Conservation (phyloP, 2,329 filamentous ascomycete species). For the Colletotrichum gloeosporioides region DNA sequence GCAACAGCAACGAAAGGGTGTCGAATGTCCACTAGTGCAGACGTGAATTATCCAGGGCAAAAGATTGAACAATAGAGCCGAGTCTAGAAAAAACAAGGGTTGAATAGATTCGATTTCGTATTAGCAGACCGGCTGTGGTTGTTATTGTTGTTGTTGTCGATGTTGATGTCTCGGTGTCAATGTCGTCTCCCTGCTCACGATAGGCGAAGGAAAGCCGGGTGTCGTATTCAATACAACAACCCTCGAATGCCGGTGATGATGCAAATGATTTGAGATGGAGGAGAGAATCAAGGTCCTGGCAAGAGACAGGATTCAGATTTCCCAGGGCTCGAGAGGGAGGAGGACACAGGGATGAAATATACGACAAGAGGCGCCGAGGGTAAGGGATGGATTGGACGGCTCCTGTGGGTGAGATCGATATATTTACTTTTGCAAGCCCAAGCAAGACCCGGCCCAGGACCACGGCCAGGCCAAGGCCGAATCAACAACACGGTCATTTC, state of each 20-base stretch:
- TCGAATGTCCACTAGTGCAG: not conserved
- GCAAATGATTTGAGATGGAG: not conserved
- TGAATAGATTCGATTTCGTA: not conserved
- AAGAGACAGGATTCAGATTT: not conserved
- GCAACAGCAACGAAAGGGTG: not conserved
- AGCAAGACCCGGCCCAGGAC: not conserved
- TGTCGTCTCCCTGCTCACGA: not conserved
- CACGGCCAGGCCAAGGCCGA: not conserved
- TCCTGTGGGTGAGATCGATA: slow-evolving; percentile 7
- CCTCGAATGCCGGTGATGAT: slow-evolving; percentile 16
- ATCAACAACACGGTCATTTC: not conserved
- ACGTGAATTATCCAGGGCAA: not conserved
- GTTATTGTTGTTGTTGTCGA: not conserved
- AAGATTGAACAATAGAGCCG: not conserved
- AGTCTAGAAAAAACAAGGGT: not conserved
- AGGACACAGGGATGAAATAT: slow-evolving; percentile 18
- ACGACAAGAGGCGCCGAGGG: slow-evolving; percentile 14
- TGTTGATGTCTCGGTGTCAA: not conserved
- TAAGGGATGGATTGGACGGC: slow-evolving; percentile 8
- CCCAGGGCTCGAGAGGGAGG: slow-evolving; percentile 3
- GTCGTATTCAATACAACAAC: slow-evolving; percentile 19
- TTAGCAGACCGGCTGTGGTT: slow-evolving; percentile 14
- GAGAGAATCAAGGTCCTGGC: not conserved
- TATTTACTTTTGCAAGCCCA: slow-evolving; percentile 21
- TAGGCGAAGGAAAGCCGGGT: not conserved